phyloP scores from a whole-genome alignment of 192 early-diverging fungal genomes.

The Dissophora globulifera region DNA sequence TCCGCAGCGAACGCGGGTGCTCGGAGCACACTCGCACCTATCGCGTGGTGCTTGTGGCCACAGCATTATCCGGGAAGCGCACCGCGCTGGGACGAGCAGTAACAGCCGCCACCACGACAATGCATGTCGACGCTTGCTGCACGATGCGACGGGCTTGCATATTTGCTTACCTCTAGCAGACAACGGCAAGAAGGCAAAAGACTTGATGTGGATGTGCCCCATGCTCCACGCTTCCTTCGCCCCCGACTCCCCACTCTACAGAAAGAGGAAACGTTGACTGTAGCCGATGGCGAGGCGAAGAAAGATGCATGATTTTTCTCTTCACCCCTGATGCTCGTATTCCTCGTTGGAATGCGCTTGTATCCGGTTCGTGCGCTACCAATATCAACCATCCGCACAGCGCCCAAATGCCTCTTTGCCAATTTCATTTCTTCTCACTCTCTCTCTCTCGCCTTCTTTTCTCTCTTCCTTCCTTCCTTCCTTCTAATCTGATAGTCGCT shows the following conservation, averaged over 20 bases:
- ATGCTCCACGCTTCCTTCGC: background rate
- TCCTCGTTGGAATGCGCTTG: conserved; percentile 4
- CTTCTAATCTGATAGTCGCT: background rate
- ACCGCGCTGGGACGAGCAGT: background rate
- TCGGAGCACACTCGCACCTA: no score
- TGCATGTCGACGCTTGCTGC: background rate
- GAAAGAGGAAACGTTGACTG: no score
- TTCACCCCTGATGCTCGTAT: conserved; percentile 17
- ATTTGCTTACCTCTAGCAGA: background rate
- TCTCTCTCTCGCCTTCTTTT: background rate
- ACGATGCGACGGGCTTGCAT: background rate
- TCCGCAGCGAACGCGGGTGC: no score
- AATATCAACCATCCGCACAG: no score
- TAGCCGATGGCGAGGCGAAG: background rate
- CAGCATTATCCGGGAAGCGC: no score
- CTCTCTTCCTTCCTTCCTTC: background rate
- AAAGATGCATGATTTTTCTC: conserved; percentile 25
- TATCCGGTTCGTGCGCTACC: background rate
- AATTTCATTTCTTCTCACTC: background rate
- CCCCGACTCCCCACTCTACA: background rate
- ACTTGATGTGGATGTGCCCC: background rate
- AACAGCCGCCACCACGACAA: background rate
- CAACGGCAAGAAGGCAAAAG: background rate
- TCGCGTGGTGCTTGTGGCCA: no score
- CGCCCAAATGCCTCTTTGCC: no score